These are phyloP conservation scores for Sarcodon sp. DNA, from an alignment of 768 basidiomycete genomes.

Conservation along the genomic window DNA sequence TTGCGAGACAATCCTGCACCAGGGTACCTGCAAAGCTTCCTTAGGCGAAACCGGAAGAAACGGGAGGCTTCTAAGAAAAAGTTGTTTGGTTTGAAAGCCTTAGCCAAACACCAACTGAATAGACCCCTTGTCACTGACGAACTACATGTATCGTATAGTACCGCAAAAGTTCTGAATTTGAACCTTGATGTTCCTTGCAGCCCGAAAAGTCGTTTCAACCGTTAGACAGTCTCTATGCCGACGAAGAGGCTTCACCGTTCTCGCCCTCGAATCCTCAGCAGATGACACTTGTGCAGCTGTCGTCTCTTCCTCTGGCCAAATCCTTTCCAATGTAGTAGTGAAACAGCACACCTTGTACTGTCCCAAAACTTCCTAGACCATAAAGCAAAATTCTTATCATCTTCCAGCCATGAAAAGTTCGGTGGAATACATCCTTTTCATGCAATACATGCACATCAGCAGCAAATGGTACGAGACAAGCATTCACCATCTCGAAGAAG, in stretches of 20 bases:
- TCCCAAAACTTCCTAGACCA: neutral
- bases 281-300: conserved; percentile 92
- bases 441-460: conserved; percentile 70
- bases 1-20: no score
- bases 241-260: conserved; percentile 36
- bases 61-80: no score
- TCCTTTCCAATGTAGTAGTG: conserved; percentile 79
- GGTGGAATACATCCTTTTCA: conserved; percentile 73
- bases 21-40: no score
- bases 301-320: conserved; percentile 51
- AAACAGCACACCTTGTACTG: conserved; percentile 46
- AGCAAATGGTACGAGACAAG: conserved; percentile 45
- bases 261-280: conserved; percentile 78
- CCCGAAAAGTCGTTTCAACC: no score
- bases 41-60: no score
- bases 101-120: no score
- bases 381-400: neutral
- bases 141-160: no score
- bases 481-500: neutral
- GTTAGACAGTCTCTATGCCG: no score
- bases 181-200: no score
- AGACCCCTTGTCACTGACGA: no score
- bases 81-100: no score
- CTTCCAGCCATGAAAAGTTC: conserved; percentile 36
- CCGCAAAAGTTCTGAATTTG: no score